Percentiles rank a stretch among this genome's conserved stretches.
Evolutionary conservation across 2,329 filamentous ascomycete species (phyloP).

Genomic region (Geosmithia flava): DNA sequence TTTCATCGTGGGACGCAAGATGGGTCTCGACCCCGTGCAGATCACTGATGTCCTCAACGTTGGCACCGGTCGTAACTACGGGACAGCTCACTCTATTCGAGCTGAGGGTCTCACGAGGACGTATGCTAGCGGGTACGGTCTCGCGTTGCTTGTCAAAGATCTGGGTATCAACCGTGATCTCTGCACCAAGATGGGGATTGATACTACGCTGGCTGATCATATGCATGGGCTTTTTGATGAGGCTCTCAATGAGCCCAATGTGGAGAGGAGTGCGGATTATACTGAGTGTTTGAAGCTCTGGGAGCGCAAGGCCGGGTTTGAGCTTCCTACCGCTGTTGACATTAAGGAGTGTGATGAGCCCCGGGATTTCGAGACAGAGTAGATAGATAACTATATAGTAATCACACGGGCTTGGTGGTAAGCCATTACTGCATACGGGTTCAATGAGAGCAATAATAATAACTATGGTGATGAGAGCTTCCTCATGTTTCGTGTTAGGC

Average conservation of each 20-base stretch:
- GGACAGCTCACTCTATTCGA: conserved; percentile 1
- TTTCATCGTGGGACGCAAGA: conserved; percentile 1
- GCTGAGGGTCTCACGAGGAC: conserved; percentile 1
- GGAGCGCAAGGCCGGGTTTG: conserved; percentile 1
- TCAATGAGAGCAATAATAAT: too few relatives aligned
- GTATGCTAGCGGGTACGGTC: background rate
- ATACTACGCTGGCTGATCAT: background rate
- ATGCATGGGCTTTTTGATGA: conserved; percentile 1
- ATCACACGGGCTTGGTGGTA: background rate
- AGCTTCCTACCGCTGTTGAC: background rate
- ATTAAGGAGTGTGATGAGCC: conserved; percentile 1
- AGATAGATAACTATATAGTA: too few relatives aligned
- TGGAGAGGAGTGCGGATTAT: conserved; percentile 1
- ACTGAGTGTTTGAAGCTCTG: conserved; percentile 1
- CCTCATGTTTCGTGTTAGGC: too few relatives aligned
- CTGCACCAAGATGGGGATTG: background rate
- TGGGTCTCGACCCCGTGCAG: background rate
- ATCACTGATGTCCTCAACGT: conserved; percentile 1
- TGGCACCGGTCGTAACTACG: conserved; percentile 1
- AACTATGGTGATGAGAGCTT: too few relatives aligned
- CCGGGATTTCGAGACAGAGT: background rate
- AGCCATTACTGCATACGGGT: too few relatives aligned
- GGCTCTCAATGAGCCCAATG: background rate
- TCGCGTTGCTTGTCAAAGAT: background rate
- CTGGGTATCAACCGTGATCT: conserved; percentile 1